Percentiles rank a stretch among this genome's conserved stretches.
Conservation (phyloP, 176 grass and related monocot genomes). For the Chrysopogon serrulatus region DNA sequence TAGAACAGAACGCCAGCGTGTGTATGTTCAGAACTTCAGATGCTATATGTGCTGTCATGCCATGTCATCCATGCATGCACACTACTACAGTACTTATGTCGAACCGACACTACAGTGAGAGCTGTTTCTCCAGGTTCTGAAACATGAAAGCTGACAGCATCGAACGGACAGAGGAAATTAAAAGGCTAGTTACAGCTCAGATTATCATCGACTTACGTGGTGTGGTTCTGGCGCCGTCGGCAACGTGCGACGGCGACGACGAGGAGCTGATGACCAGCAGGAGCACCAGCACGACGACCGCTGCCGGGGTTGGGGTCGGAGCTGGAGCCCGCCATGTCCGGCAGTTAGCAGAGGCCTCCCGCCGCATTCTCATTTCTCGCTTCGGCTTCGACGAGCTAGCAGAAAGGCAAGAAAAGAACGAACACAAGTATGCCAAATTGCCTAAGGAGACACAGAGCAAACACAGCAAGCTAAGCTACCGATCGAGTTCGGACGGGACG, state of each 20-base stretch:
- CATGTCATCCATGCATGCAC: not conserved
- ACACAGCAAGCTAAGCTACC: not conserved
- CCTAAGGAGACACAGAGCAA: not conserved
- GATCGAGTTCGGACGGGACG: not conserved
- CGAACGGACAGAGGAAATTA: not conserved
- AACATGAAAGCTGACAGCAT: not conserved
- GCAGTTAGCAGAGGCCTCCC: not conserved
- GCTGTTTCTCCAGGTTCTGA: not conserved
- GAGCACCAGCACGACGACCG: not conserved
- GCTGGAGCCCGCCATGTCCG: not conserved
- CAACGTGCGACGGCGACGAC: not conserved
- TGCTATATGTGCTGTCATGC: not conserved
- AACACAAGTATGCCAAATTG: not conserved
- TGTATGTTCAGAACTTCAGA: not conserved
- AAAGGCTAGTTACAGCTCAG: not conserved
- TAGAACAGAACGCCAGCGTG: not conserved
- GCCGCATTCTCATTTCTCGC: not conserved
- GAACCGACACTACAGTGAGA: not conserved
- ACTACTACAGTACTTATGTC: not conserved
- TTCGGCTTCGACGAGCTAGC: not conserved
- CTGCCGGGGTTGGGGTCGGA: not conserved
- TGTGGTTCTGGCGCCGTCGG: slow-evolving; percentile 19
- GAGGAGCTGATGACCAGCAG: not conserved
- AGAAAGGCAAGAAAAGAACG: no score
- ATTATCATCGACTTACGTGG: not conserved